phyloP scores from a whole-genome alignment of 2,329 filamentous ascomycete genomes.

The Exophiala calicioides region DNA sequence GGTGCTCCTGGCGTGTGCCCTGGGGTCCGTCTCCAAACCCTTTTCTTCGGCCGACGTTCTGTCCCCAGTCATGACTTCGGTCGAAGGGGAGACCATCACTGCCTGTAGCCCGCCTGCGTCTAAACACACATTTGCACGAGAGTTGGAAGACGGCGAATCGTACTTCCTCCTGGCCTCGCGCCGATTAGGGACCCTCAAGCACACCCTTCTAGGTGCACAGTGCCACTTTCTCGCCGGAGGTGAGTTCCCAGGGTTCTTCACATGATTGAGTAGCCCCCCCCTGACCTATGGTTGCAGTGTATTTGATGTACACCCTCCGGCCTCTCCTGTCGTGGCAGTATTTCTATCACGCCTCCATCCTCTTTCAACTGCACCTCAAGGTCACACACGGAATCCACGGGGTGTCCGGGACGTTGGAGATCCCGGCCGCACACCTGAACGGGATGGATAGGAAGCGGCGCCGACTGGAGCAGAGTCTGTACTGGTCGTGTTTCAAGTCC shows the following conservation, averaged over 20 bases:
- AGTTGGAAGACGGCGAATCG: conserved; percentile 32
- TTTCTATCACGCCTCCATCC: conserved; percentile 38
- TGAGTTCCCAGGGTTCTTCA: conserved; percentile 16
- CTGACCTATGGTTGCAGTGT: conserved; percentile 17
- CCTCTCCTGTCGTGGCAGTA: conserved; percentile 43
- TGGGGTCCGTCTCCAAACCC: conserved; percentile 34
- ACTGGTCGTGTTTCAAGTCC: conserved; percentile 49
- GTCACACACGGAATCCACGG: conserved; percentile 8
- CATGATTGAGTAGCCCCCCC: too few relatives aligned
- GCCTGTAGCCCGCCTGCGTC: not conserved
- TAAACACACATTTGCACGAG: not conserved
- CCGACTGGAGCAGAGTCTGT: conserved; percentile 43
- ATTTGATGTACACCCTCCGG: conserved; percentile 45
- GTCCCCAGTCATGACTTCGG: conserved; percentile 3
- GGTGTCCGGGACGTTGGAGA: not conserved
- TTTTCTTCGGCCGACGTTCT: conserved; percentile 22
- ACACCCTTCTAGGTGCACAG: conserved; percentile 39
- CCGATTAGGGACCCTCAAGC: conserved; percentile 34
- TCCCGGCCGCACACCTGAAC: not conserved
- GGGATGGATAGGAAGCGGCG: conserved; percentile 25
- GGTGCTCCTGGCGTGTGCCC: conserved; percentile 36
- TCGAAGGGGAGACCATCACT: not conserved
- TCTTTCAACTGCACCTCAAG: conserved; percentile 40
- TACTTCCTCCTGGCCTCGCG: conserved; percentile 37
- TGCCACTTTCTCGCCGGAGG: conserved; percentile 44